Base-by-base conservation (phyloP, 371 early-diverging fungal species). In the Zancudomyces culisetae region DNA sequence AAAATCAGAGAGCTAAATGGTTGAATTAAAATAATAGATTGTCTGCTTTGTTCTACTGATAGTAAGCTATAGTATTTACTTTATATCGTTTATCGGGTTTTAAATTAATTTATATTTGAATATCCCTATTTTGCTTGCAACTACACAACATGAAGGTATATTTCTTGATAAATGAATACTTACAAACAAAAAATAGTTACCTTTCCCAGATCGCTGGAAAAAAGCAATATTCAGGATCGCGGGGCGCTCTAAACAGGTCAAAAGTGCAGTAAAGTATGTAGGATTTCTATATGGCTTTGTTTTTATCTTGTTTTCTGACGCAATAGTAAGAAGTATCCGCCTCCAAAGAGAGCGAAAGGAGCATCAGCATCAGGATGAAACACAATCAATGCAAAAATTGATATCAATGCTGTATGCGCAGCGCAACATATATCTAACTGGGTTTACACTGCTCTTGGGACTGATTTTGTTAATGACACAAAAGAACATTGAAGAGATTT, bases 361-460 rank as follows among this genome's bases (percentile, higher is more conserved):
- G 13, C 21, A 49, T 20, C 58, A 55, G 42, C 29, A 68, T 46
- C 42, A 62, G 48, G 53, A 71, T 60, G 62, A 62, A 54, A 69
- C 71, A 29, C 58, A 68, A n/a, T 79, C 83, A 50, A 70, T 79
- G 29, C 73, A 69, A 55, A 61, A 75, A 27, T 74, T 78, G 55
- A 75, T 82, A 8, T 76, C 75, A 57, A 77, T 78, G 59, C 87
- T 90, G 60, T 87, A 88, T 55, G 84, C 83, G 24, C 92, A 91
- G 67, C 75, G 92, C 60, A 91, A 91, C 68, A 72, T 88, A 66
- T 88, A 90, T 52, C 62, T 90, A 58, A 84, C 85, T 21, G 91
- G 90, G 2, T 85, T 85, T 57, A 87, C 90, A 1, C 66, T 90
- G 42, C 87, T 89, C 56, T 66, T 90, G 46, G 87, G 87, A 0